A percentile compares a stretch with the other conserved stretches of the same genome.
Conservation (phyloP, 1,284 basidiomycete species). For the Ganoderma multipileum region DNA sequence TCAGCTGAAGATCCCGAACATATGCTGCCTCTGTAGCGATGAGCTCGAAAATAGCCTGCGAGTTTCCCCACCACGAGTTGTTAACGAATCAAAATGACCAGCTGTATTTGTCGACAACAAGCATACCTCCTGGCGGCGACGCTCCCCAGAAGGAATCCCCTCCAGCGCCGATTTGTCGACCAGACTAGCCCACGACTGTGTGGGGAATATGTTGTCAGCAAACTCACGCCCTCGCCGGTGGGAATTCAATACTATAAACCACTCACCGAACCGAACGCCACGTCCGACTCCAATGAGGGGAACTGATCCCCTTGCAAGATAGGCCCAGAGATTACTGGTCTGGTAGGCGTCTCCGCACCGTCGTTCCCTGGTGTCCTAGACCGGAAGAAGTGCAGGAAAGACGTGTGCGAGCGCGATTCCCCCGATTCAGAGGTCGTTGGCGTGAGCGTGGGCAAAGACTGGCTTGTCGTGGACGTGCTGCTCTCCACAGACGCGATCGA, state of each 20-base stretch:
- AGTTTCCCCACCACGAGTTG: background rate
- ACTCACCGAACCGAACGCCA: constrained; percentile 74
- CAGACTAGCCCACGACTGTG: constrained; percentile 90
- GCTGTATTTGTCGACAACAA: constrained; percentile 19
- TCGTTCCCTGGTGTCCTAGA: constrained; percentile 55
- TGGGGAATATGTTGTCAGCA: constrained; percentile 4
- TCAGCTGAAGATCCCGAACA: constrained; percentile 88
- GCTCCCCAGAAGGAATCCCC: constrained; percentile 77
- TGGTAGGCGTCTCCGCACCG: constrained; percentile 42
- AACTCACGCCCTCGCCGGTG: background rate
- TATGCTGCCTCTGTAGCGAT: constrained; percentile 89
- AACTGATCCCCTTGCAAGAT: constrained; percentile 44
- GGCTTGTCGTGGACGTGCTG: constrained; percentile 35
- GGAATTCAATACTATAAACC: background rate
- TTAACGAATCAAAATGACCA: background rate
- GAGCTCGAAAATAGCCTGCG: constrained; percentile 87
- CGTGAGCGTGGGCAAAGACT: constrained; percentile 37
- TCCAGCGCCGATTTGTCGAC: constrained; percentile 84
- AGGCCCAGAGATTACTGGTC: constrained; percentile 64
- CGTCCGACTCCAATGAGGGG: constrained; percentile 27
- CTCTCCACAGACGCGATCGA: constrained; percentile 66
- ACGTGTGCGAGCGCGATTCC: constrained; percentile 45
- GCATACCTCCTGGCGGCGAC: constrained; percentile 85
- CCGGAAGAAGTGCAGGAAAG: constrained; percentile 63
- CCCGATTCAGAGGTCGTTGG: constrained; percentile 42